phyloP scores from a whole-genome alignment of 1,284 basidiomycete species.

The Rhodotorula sp. region DNA sequence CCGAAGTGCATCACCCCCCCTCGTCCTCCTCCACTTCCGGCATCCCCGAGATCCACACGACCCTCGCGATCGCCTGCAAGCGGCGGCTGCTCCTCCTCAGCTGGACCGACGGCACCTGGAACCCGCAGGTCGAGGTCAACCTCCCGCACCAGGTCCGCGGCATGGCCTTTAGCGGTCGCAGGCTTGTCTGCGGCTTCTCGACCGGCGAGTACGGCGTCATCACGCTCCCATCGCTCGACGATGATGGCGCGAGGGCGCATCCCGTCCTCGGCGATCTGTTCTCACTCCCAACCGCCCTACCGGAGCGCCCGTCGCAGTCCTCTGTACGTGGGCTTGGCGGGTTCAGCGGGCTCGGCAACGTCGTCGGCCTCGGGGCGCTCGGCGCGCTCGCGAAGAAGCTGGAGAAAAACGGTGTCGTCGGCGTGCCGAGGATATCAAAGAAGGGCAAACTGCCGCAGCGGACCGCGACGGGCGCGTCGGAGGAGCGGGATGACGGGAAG shows the following conservation, averaged over 20 bases:
- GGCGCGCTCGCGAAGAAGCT: constrained; percentile 32
- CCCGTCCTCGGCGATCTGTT: constrained; percentile 41
- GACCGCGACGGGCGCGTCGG: not conserved
- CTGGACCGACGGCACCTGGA: constrained; percentile 72
- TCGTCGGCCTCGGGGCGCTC: constrained; percentile 23
- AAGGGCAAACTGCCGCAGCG: constrained; percentile 3
- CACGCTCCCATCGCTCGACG: constrained; percentile 55
- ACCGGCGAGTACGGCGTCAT: constrained; percentile 75
- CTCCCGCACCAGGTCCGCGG: constrained; percentile 65
- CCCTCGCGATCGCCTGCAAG: constrained; percentile 79
- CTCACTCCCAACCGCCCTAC: constrained; percentile 11
- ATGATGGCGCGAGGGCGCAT: not conserved
- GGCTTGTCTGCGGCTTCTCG: constrained; percentile 72
- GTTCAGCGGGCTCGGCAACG: constrained; percentile 13
- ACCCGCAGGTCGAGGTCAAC: constrained; percentile 70
- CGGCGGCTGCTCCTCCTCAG: constrained; percentile 80
- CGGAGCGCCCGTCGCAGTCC: not conserved
- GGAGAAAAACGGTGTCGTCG: constrained; percentile 41
- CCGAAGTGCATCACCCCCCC: constrained; percentile 1
- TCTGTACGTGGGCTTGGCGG: not conserved
- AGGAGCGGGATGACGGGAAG: constrained; percentile 26
- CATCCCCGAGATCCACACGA: constrained; percentile 59
- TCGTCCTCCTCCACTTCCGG: not conserved
- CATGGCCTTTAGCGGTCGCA: constrained; percentile 42
- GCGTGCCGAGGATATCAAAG: constrained; percentile 20